A percentile compares a stretch with the other conserved stretches of the same genome.
These are phyloP conservation scores for Corynespora cassiicola DNA, from an alignment of 2,329 filamentous ascomycete species.

Conservation along the genomic window DNA sequence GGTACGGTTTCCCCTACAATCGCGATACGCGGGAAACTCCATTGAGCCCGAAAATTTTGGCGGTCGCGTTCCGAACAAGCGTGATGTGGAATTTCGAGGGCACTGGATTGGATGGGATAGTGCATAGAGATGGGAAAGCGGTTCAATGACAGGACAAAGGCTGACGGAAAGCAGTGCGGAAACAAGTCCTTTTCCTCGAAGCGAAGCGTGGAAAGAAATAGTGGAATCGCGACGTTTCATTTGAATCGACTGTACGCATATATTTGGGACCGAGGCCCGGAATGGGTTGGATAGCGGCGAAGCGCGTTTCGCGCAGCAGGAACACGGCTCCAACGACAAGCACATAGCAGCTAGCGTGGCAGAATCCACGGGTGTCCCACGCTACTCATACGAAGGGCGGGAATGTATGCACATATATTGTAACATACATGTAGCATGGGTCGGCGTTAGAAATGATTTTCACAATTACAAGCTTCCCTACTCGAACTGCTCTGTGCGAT, in stretches of 20 bases:
- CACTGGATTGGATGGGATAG: background rate
- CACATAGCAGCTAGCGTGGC: background rate
- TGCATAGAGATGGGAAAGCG: too few relatives aligned
- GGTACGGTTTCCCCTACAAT: slow-evolving; percentile 68
- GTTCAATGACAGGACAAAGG: too few relatives aligned
- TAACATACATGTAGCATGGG: slow-evolving; percentile 35
- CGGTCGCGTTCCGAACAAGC: too few relatives aligned
- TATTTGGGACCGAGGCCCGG: background rate
- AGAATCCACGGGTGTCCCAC: background rate
- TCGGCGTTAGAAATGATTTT: slow-evolving; percentile 29
- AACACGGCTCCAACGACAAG: slow-evolving; percentile 2
- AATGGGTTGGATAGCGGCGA: background rate
- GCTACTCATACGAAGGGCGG: background rate
- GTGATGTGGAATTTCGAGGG: too few relatives aligned
- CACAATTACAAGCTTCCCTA: too few relatives aligned
- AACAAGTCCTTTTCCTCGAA: slow-evolving; percentile 95
- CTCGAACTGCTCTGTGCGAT: too few relatives aligned
- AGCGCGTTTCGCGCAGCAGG: background rate
- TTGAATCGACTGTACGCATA: background rate
- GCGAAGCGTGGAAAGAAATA: slow-evolving; percentile 77
- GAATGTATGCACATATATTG: slow-evolving; percentile 25
- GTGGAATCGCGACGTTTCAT: background rate
- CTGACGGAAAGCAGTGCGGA: slow-evolving; percentile 70
- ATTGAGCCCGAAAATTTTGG: background rate
- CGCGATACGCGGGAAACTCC: too few relatives aligned